These are phyloP conservation scores for Hypoxylon rubiginosum DNA, from an alignment of 2,329 filamentous ascomycete genomes.

Conservation along the genomic window DNA sequence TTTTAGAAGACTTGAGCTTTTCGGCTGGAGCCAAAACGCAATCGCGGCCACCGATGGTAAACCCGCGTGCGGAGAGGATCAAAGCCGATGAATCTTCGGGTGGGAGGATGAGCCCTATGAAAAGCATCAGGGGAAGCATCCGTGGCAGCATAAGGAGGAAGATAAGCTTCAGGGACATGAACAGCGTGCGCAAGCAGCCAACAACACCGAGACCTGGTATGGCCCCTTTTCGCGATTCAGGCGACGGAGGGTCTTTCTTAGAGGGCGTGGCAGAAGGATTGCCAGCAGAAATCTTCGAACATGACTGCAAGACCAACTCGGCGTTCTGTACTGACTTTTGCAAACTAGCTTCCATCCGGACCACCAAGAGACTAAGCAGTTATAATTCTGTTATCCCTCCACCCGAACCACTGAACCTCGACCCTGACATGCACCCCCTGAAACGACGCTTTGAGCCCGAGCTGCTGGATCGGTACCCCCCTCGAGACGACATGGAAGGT, in stretches of 20 bases:
- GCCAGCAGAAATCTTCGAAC: slow-evolving; percentile 41
- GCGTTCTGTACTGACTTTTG: slow-evolving; percentile 50
- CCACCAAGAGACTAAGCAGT: slow-evolving; percentile 90
- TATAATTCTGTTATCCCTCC: slow-evolving; percentile 98
- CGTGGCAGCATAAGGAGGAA: slow-evolving; percentile 92
- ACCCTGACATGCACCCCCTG: slow-evolving; percentile 94
- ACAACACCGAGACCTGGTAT: slow-evolving; percentile 80
- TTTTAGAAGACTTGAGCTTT: slow-evolving; percentile 92
- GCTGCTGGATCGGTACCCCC: slow-evolving; percentile 93
- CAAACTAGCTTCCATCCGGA: slow-evolving; percentile 73
- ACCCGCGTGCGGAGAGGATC: slow-evolving; percentile 85
- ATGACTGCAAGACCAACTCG: slow-evolving; percentile 43
- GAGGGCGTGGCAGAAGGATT: slow-evolving; percentile 43
- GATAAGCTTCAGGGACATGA: slow-evolving; percentile 95
- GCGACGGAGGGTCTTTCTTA: slow-evolving; percentile 28
- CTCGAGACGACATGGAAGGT: slow-evolving; percentile 85
- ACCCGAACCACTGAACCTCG: slow-evolving; percentile 89
- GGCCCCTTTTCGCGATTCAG: slow-evolving; percentile 54
- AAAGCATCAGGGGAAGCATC: slow-evolving; percentile 71
- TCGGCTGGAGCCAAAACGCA: slow-evolving; percentile 84
- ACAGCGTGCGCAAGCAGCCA: slow-evolving; percentile 89
- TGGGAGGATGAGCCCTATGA: slow-evolving; percentile 68
- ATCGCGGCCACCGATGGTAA: slow-evolving; percentile 77
- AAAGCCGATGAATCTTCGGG: slow-evolving; percentile 75
- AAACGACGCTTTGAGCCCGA: slow-evolving; percentile 96